Evolutionary conservation across 1,284 basidiomycete genomes (phyloP).

Genomic region (Tilletia setariae): DNA sequence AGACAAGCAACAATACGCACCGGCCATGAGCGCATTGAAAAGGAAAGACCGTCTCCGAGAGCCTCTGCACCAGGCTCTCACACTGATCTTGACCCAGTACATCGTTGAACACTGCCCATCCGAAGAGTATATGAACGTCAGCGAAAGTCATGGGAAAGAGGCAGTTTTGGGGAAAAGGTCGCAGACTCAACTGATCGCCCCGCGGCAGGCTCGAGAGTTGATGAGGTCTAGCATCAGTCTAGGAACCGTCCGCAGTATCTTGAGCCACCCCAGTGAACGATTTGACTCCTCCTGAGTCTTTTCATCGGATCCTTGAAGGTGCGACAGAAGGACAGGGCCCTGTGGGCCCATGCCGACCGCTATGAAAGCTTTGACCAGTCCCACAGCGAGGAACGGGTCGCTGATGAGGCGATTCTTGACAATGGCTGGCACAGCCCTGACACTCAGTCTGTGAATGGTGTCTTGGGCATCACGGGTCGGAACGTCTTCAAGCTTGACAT

Average conservation of each 20-base stretch:
- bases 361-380: not conserved
- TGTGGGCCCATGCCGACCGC: too few species aligned
- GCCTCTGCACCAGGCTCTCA: slow-evolving; percentile 64
- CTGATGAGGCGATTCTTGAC: not conserved
- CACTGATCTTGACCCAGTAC: slow-evolving; percentile 68
- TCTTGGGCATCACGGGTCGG: not conserved
- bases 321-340: not conserved
- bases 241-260: not conserved
- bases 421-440: not conserved
- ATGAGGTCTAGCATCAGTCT: slow-evolving; percentile 19
- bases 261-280: not conserved
- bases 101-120: slow-evolving; percentile 87
- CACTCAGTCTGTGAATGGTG: not conserved
- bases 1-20: slow-evolving; percentile 21
- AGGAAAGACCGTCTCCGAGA: slow-evolving; percentile 72
- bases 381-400: not conserved
- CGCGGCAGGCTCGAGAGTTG: slow-evolving; percentile 18
- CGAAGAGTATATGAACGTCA: not conserved
- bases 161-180: not conserved
- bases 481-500: not conserved
- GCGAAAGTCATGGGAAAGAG: not conserved
- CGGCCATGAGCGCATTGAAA: slow-evolving; percentile 90
- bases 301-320: not conserved
- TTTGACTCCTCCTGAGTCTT: not conserved
- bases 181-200: slow-evolving; percentile 13